Percentiles rank a stretch among this genome's conserved stretches.
phyloP scores from a whole-genome alignment of 768 basidiomycete genomes.

The Boletus edulis region DNA sequence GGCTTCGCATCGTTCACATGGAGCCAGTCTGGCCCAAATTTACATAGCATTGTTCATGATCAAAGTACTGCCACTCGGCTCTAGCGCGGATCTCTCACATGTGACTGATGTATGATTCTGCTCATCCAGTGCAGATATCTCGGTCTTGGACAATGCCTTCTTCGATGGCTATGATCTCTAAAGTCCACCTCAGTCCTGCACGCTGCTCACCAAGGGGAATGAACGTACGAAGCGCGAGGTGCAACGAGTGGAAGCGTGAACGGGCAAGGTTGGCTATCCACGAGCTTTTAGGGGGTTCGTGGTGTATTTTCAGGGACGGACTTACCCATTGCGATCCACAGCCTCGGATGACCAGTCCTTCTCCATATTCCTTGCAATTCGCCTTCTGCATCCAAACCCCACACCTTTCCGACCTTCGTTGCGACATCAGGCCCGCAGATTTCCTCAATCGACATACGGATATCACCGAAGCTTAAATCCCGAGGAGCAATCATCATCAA shows the following conservation, averaged over 20 bases:
- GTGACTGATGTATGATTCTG: neutral
- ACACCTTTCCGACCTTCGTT: slow-evolving; percentile 48
- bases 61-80: neutral
- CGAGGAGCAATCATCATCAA: neutral
- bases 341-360: slow-evolving; percentile 34
- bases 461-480: slow-evolving; percentile 42
- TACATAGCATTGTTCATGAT: neutral
- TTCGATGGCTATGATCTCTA: slow-evolving; percentile 33
- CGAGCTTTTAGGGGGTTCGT: neutral
- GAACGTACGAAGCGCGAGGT: slow-evolving; percentile 29
- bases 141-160: slow-evolving; percentile 20
- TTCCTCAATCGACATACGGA: slow-evolving; percentile 36
- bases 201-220: neutral
- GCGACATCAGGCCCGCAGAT: slow-evolving; percentile 49
- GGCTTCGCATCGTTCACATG: neutral
- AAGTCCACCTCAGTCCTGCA: slow-evolving; percentile 1
- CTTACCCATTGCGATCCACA: slow-evolving; percentile 30
- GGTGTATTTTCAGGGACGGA: neutral
- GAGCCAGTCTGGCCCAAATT: neutral
- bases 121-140: slow-evolving; percentile 7
- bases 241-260: slow-evolving; percentile 28
- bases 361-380: slow-evolving; percentile 48
- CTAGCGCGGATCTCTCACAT: neutral
- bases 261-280: slow-evolving; percentile 19
- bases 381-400: slow-evolving; percentile 67